phyloP scores from a whole-genome alignment of 768 basidiomycete species.

The Rhodotorula sphaerocarpa region DNA sequence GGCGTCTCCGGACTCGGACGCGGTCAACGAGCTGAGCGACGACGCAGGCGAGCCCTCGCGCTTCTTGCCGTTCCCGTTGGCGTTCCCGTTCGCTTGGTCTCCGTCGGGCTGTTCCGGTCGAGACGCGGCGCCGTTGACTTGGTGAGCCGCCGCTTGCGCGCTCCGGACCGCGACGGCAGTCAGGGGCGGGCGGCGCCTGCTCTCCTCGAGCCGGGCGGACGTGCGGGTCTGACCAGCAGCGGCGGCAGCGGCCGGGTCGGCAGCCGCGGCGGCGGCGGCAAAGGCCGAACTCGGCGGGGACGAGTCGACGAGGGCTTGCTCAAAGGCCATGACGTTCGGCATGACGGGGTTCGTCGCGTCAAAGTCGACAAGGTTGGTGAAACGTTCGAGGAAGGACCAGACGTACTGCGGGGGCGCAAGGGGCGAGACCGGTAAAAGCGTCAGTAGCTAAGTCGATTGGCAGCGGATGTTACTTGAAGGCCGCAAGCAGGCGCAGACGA shows the following conservation, averaged over 20 bases:
- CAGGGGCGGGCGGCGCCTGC: neutral
- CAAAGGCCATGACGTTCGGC: slow-evolving; percentile 20
- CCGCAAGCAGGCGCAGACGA: neutral
- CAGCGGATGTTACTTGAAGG: neutral
- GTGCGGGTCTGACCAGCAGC: too few relatives aligned
- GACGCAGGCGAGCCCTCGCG: slow-evolving; percentile 6
- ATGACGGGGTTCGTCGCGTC: neutral
- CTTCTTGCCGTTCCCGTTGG: neutral
- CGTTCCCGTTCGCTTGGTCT: too few relatives aligned
- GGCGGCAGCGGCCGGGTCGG: neutral
- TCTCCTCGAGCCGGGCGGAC: neutral
- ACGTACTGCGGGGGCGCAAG: slow-evolving; percentile 13
- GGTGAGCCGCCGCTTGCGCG: neutral
- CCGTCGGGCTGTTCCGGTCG: too few relatives aligned
- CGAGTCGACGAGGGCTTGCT: slow-evolving; percentile 19
- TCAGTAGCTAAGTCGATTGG: neutral
- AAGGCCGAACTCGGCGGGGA: neutral
- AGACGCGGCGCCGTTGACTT: too few relatives aligned
- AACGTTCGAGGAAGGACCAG: slow-evolving; percentile 18
- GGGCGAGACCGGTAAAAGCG: neutral
- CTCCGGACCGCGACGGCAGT: neutral
- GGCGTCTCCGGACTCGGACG: neutral
- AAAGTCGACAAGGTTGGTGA: slow-evolving; percentile 18
- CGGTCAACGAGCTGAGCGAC: slow-evolving; percentile 15
- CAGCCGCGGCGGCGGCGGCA: neutral